Conservation (phyloP, 192 early-diverging fungal genomes). For the Coemansia sp. region DNA sequence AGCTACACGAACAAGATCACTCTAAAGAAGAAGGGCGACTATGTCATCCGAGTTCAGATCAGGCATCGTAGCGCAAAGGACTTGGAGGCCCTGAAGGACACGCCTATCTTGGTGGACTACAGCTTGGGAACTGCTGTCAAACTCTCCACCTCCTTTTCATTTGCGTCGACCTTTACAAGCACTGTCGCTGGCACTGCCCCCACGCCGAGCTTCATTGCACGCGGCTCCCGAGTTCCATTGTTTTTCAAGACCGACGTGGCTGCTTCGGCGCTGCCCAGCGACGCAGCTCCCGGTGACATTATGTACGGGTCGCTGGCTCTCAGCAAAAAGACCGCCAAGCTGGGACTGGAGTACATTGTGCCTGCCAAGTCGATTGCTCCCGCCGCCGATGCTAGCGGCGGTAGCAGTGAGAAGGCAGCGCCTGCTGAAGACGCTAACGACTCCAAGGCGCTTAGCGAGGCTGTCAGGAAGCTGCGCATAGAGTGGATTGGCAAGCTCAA, state of each 20-base stretch:
- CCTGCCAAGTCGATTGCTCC: slow-evolving; percentile 53
- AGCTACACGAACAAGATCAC: slow-evolving; percentile 68
- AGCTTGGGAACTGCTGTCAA: slow-evolving; percentile 54
- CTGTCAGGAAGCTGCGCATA: slow-evolving; percentile 74
- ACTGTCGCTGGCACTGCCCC: slow-evolving; percentile 53
- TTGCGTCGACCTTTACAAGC: slow-evolving; percentile 53
- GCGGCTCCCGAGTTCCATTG: slow-evolving; percentile 44
- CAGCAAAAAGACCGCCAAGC: slow-evolving; percentile 21
- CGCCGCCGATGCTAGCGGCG: slow-evolving; percentile 48
- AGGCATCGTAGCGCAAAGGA: slow-evolving; percentile 60
- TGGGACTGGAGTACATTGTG: slow-evolving; percentile 51
- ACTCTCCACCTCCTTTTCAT: slow-evolving; percentile 8
- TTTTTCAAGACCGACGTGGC: slow-evolving; percentile 27
- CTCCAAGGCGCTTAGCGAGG: slow-evolving; percentile 58
- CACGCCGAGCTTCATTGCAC: slow-evolving; percentile 56
- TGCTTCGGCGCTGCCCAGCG: slow-evolving; percentile 53
- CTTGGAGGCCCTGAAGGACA: slow-evolving; percentile 70
- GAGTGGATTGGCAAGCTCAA: slow-evolving; percentile 75
- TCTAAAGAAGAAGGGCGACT: slow-evolving; percentile 75
- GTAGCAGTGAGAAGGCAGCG: slow-evolving; percentile 21
- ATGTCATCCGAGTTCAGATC: slow-evolving; percentile 77
- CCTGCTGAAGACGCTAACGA: slow-evolving; percentile 33
- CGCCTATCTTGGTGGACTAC: slow-evolving; percentile 63
- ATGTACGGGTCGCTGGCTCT: slow-evolving; percentile 67
- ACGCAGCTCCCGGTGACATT: slow-evolving; percentile 73